phyloP scores from a whole-genome alignment of 2,329 filamentous ascomycete genomes.

The Penicillium nordicum region DNA sequence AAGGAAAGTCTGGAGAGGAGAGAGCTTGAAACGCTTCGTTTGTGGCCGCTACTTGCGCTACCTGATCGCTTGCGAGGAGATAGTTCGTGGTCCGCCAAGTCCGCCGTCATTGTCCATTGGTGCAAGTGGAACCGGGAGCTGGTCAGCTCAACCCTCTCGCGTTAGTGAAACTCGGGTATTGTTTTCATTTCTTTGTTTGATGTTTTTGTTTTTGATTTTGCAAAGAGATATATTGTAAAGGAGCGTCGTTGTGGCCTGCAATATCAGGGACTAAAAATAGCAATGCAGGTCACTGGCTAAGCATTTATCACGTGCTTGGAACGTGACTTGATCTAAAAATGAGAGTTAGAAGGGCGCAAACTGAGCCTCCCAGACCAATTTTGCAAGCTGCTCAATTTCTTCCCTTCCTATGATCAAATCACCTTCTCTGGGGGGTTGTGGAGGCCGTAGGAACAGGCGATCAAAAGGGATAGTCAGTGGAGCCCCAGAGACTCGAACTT shows the following conservation, averaged over 20 bases:
- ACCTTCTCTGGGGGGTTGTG: too few species aligned
- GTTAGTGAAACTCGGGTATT: conserved; percentile 3
- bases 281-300: too few species aligned
- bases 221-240: not conserved
- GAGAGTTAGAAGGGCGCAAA: too few species aligned
- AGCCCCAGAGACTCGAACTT: too few species aligned
- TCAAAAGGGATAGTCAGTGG: too few species aligned
- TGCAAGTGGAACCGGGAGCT: conserved; percentile 21
- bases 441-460: too few species aligned
- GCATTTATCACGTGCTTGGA: too few species aligned
- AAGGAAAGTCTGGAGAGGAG: conserved; percentile 69
- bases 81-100: conserved; percentile 26
- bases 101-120: conserved; percentile 38
- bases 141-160: conserved; percentile 18
- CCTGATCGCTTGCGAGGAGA: conserved; percentile 32
- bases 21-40: conserved; percentile 59
- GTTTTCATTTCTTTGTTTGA: not conserved
- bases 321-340: too few species aligned
- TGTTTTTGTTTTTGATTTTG: not conserved
- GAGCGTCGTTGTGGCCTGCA: conserved; percentile 2
- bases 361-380: too few species aligned
- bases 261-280: not conserved
- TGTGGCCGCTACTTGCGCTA: conserved; percentile 40
- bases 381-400: too few species aligned
- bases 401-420: too few species aligned